Evolutionary conservation across 768 basidiomycete species (phyloP), one percentile per base, ranked within the genome.

Genomic region (Lactarius psammicola): DNA sequence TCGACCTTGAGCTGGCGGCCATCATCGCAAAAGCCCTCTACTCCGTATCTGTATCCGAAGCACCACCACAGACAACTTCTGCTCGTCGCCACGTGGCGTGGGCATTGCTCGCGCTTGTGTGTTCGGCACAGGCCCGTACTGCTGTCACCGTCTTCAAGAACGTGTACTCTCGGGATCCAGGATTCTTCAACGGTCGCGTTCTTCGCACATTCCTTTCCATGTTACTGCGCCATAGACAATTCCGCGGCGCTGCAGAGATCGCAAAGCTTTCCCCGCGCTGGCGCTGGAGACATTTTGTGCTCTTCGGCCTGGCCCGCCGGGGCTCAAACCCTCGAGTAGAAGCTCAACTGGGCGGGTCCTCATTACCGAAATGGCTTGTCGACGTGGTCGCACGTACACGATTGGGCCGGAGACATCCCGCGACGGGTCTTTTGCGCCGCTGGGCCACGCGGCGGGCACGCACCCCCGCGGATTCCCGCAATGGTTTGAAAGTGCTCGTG

Each of bases 151-250:
- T 85, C 30, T 73, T 86, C 49, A 74, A 80, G 64, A 73, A 72
- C 55, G 74, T 87, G 36, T 69, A 78, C 53, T 59, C 60, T 11
- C 72, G 66, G 15, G 72, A 71, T 2, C 78, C 80, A 0, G 18
- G 59, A 5, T 82, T 80, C 70, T 84, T 83, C 76, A 77, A 75
- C 13, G 70, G 63, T 15, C 71, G 74, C 8, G 78, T 80, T 57
- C 74, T 82, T 38, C 71, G 60, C 33, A 57, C 51, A n/a, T 56
- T 83, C 38, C 71, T 81, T 60, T 75, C 74, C 44, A 70, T 73
- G 2, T 72, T 88, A 15, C 69, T 86, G 34, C 74, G 72, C 6
- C 75, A 75, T 59, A 78, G 81, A 26, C 77, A 82, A 60, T 74
- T 79, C 60, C 62, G 68, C 13, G 68, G 75, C 13, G 82, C 81